Percentiles rank a stretch among this genome's conserved stretches.
These are phyloP conservation scores for Ogataea minuta DNA, from an alignment of 805 yeast species.

Conservation along the genomic window DNA sequence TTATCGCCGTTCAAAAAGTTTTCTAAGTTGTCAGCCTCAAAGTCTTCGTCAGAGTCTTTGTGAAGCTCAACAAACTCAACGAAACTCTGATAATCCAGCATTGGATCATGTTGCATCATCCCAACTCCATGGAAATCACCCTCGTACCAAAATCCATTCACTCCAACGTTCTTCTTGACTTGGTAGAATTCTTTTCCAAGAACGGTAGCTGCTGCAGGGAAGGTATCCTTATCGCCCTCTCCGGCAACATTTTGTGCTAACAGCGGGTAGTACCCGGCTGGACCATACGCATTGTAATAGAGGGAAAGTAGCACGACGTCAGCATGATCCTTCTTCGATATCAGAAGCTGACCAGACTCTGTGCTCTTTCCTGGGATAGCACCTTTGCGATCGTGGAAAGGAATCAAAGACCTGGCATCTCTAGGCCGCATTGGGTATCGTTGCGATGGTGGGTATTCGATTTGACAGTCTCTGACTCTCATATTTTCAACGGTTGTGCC, in stretches of 20 bases:
- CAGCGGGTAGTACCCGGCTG: constrained; percentile 55
- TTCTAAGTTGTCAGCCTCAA: constrained; percentile 13
- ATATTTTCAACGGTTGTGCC: constrained; percentile 35
- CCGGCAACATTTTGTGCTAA: constrained; percentile 62
- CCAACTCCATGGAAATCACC: constrained; percentile 42
- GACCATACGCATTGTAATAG: constrained; percentile 61
- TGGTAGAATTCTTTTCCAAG: constrained; percentile 50
- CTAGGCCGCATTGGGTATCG: constrained; percentile 17
- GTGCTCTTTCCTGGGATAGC: constrained; percentile 61
- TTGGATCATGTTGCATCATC: constrained; percentile 50
- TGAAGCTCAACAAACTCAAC: constrained; percentile 21
- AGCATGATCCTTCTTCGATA: constrained; percentile 54
- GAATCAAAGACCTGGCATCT: constrained; percentile 30
- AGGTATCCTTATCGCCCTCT: constrained; percentile 83
- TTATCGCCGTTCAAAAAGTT: constrained; percentile 23
- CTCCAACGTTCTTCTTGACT: constrained; percentile 50
- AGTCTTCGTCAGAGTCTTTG: constrained; percentile 18
- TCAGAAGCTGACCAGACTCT: constrained; percentile 63
- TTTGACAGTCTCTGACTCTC: constrained; percentile 36
- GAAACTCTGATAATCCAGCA: constrained; percentile 33
- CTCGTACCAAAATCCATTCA: constrained; percentile 40
- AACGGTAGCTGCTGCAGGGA: constrained; percentile 63
- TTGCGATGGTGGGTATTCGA: constrained; percentile 23
- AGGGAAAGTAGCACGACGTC: constrained; percentile 53
- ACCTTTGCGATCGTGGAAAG: constrained; percentile 59